Conservation (phyloP, 805 yeast genomes). For the Hanseniaspora lindneri region DNA sequence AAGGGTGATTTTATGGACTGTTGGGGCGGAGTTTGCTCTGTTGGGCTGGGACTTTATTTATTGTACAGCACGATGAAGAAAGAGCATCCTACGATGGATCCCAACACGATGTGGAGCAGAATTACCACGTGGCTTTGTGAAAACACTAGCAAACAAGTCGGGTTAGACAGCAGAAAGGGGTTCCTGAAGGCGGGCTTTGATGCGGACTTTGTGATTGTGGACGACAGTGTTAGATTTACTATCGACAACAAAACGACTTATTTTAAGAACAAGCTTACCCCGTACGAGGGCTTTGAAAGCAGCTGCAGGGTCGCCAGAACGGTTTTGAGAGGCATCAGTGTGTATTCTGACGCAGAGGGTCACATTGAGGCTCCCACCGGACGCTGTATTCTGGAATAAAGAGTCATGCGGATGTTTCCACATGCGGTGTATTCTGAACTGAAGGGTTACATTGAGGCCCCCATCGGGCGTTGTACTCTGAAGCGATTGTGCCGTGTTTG, state of each 20-base stretch:
- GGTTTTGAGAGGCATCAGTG: constrained; percentile 59
- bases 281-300: constrained; percentile 61
- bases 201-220: constrained; percentile 80
- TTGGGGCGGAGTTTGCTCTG: constrained; percentile 94
- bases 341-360: constrained; percentile 43
- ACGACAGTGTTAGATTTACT: constrained; percentile 41
- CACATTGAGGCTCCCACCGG: constrained; percentile 50
- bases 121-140: constrained; percentile 68
- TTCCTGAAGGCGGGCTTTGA: constrained; percentile 60
- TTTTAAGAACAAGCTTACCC: constrained; percentile 81
- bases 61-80: constrained; percentile 47
- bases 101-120: constrained; percentile 23
- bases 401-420: not conserved
- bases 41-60: constrained; percentile 79
- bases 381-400: constrained; percentile 40
- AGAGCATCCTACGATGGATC: not conserved
- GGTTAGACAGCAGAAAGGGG: constrained; percentile 64
- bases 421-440: constrained; percentile 26
- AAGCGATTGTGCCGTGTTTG: no score
- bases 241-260: constrained; percentile 45
- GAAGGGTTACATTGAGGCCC: constrained; percentile 42
- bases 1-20: constrained; percentile 82
- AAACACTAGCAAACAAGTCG: constrained; percentile 80
- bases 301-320: constrained; percentile 72
- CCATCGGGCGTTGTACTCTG: constrained; percentile 49